These are phyloP conservation scores for Phytopythium boreale DNA, from an alignment of 352 stramenopile species.

Conservation along the genomic window DNA sequence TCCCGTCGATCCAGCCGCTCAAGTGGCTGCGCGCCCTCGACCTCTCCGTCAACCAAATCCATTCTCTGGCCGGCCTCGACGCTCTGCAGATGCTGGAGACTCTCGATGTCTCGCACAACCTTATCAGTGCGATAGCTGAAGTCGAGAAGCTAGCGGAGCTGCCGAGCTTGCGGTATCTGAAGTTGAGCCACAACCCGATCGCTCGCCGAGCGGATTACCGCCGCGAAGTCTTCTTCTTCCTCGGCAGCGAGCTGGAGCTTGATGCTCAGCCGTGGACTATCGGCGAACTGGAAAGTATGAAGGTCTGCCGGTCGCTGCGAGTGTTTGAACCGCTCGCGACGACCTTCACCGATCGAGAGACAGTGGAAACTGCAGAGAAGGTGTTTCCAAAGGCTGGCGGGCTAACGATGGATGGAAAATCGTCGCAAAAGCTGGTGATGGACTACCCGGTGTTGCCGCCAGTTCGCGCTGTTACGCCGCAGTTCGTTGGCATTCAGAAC, in stretches of 20 bases:
- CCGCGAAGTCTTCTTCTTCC: conserved; percentile 77
- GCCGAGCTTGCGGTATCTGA: conserved; percentile 36
- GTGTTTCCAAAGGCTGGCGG: conserved; percentile 22
- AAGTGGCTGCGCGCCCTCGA: conserved; percentile 47
- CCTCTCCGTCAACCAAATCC: conserved; percentile 63
- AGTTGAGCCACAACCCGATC: conserved; percentile 76
- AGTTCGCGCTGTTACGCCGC: conserved; percentile 17
- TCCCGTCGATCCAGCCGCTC: conserved; percentile 46
- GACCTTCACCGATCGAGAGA: conserved; percentile 7
- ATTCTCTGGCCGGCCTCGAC: conserved; percentile 52
- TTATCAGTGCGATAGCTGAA: conserved; percentile 45
- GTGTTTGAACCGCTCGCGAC: conserved; percentile 8
- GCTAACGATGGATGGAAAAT: conserved; percentile 11
- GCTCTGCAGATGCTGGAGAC: conserved; percentile 35
- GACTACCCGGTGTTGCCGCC: conserved; percentile 33
- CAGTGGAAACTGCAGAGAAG: conserved; percentile 4
- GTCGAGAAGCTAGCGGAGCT: conserved; percentile 49
- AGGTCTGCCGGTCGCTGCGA: conserved; percentile 47
- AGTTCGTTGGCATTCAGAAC: conserved; percentile 47
- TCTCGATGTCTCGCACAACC: conserved; percentile 75
- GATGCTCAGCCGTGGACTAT: conserved; percentile 60
- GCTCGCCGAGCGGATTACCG: conserved; percentile 68
- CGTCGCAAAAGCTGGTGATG: conserved; percentile 32
- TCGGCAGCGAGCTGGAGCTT: conserved; percentile 62
- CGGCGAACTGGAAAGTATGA: conserved; percentile 72